A percentile compares a stretch with the other conserved stretches of the same genome.
These are phyloP conservation scores for Ophiostoma tasmaniense DNA, from an alignment of 2,329 filamentous ascomycete species.

Conservation along the genomic window DNA sequence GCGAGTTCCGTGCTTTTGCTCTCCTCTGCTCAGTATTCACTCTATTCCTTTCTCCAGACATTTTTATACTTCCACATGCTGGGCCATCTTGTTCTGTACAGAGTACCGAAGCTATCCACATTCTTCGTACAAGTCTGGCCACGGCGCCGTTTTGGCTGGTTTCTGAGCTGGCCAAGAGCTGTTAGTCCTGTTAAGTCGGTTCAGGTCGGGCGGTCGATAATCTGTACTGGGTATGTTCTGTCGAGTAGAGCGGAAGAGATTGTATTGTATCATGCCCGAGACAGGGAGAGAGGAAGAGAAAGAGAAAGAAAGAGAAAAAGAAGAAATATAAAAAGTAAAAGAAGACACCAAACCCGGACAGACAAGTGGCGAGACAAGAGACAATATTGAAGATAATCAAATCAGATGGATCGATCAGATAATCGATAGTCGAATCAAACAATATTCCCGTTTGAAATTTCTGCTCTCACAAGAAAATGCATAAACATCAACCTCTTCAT, in stretches of 20 bases:
- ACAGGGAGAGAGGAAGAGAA: neutral
- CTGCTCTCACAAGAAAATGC: too few relatives aligned
- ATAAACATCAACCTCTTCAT: neutral
- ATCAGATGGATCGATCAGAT: slow-evolving; percentile 5
- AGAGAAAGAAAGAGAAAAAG: neutral
- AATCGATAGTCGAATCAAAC: neutral
- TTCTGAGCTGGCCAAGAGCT: neutral
- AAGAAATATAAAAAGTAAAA: neutral
- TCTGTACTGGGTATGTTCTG: too few relatives aligned
- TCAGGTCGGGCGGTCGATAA: neutral
- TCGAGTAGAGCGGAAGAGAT: too few relatives aligned
- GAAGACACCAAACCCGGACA: neutral
- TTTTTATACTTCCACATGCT: neutral
- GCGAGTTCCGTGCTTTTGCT: neutral
- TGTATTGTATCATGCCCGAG: too few relatives aligned
- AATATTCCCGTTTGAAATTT: too few relatives aligned
- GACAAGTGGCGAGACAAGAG: neutral
- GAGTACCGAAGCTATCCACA: neutral
- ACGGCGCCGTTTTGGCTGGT: neutral
- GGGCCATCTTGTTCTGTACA: neutral
- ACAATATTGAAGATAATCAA: slow-evolving; percentile 3
- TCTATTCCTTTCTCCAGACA: too few relatives aligned
- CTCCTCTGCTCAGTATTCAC: too few relatives aligned
- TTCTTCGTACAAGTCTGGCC: neutral
- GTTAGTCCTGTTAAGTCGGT: neutral